phyloP scores from a whole-genome alignment of 2,329 filamentous ascomycete genomes.

The Alternaria postmessia region DNA sequence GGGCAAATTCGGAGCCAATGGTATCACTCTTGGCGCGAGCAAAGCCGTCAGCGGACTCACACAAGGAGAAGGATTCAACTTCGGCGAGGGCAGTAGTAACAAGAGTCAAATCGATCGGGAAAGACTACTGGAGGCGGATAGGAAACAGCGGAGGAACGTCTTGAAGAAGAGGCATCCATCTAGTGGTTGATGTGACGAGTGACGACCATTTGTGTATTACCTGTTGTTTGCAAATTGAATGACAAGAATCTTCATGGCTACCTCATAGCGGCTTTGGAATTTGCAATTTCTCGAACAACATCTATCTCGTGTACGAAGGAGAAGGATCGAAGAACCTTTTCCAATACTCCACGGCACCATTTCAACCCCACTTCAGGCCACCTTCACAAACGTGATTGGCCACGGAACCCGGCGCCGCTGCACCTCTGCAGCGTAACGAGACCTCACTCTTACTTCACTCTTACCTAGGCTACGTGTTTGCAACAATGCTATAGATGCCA shows the following conservation, averaged over 20 bases:
- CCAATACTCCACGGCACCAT: background rate
- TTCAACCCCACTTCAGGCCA: background rate
- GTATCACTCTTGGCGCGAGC: conserved; percentile 44
- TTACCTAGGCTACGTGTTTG: too few relatives aligned
- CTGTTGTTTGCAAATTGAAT: background rate
- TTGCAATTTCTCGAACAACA: background rate
- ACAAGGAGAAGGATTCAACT: conserved; percentile 25
- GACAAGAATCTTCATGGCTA: background rate
- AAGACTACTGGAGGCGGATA: conserved; percentile 7
- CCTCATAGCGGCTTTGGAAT: background rate
- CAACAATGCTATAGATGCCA: too few relatives aligned
- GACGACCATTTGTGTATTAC: background rate
- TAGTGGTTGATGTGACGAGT: conserved; percentile 2
- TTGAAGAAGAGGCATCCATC: conserved; percentile 12
- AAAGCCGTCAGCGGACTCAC: conserved; percentile 43
- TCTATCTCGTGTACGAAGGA: background rate
- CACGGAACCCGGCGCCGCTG: too few relatives aligned
- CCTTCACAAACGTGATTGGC: background rate
- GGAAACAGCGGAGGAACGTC: conserved; percentile 13
- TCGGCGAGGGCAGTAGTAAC: conserved; percentile 4
- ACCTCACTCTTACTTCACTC: too few relatives aligned
- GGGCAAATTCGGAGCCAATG: conserved; percentile 41
- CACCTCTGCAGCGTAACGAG: too few relatives aligned
- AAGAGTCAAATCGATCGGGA: conserved; percentile 6
- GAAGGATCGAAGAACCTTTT: background rate